Evolutionary conservation across 345 rosid species (phyloP), one percentile per base, ranked within the genome.

Genomic region (Viola odorata): DNA sequence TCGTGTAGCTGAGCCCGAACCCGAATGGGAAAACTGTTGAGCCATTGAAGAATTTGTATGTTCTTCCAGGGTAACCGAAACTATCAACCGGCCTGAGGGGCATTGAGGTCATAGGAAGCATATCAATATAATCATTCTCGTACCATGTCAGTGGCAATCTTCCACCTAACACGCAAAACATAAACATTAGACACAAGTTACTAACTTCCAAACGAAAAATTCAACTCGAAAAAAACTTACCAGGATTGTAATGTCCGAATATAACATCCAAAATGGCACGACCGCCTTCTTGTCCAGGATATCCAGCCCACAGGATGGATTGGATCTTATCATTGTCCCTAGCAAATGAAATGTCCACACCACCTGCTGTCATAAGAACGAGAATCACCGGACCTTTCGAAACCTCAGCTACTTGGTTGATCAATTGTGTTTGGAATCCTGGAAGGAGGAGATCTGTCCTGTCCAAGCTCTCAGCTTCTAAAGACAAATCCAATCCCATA

Each of bases 231-330:
- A 38, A 55, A n/a, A 11, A 5, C 45, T 39, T 55, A 84, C 86
- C 83, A 4, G 89, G 91, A 71, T 80, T 86, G 61, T 84, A 71
- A n/a, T 73, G 59, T 39, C 91, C 89, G 50, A 74, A 85, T 38
- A 83, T 59, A 61, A 78, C 73, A 60, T 85, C 89, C 12, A 84
- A 87, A 37, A 88, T 78, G 55, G 83, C 96, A 0, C 5, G 74
- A 4, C 87, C 91, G 5, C 96, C 96, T 61, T 83, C 80, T 53
- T 83, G 73, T 49, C 89, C 95, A 17, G 95, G 89, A 47, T 77
- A 79, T 41, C 87, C 87, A 5, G 77, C 91, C 86, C 91, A 85
- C 42, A 79, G 16, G 37, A 83, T 76, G 14, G 77, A 72, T 1
- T 61, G 8, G 37, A 84, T 77, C 11, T 77, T 74, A 4, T 49